Percentiles rank a stretch among this genome's conserved stretches.
phyloP scores from a whole-genome alignment of 129 eudicot genomes.

The Centella asiatica region DNA sequence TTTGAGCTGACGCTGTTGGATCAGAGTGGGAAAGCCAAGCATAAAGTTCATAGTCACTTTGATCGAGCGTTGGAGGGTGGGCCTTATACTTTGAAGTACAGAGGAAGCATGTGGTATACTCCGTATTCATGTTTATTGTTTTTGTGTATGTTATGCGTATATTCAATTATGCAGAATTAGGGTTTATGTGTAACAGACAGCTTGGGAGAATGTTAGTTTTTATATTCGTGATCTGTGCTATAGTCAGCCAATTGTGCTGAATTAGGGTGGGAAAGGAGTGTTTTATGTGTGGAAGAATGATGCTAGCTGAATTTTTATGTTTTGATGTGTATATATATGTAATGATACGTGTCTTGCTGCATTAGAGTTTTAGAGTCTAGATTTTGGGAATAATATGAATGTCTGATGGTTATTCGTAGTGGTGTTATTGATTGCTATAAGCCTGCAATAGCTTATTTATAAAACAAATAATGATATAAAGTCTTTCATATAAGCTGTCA shows the following conservation, averaged over 20 bases:
- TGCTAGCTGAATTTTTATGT: background rate
- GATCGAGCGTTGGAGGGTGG: slow-evolving; percentile 80
- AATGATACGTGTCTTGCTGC: background rate
- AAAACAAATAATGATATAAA: background rate
- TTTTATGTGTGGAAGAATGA: background rate
- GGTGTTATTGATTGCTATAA: no score
- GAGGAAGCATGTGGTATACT: slow-evolving; percentile 92
- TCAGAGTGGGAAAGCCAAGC: slow-evolving; percentile 66
- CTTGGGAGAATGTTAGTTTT: background rate
- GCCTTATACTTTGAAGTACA: slow-evolving; percentile 70
- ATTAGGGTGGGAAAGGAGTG: background rate
- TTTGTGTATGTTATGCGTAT: background rate
- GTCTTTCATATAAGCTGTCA: no score
- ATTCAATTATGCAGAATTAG: background rate
- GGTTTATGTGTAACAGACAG: background rate
- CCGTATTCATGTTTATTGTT: background rate
- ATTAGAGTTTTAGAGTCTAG: background rate
- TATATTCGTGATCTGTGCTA: background rate
- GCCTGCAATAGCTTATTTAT: background rate
- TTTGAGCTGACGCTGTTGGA: slow-evolving; percentile 74
- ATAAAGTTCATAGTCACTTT: slow-evolving; percentile 83
- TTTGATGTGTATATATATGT: background rate
- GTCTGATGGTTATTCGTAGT: no score
- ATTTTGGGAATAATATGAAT: background rate
- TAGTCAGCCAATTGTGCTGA: background rate